These are phyloP conservation scores for Aureobasidium musti DNA, from an alignment of 2,329 filamentous ascomycete species.

Conservation along the genomic window DNA sequence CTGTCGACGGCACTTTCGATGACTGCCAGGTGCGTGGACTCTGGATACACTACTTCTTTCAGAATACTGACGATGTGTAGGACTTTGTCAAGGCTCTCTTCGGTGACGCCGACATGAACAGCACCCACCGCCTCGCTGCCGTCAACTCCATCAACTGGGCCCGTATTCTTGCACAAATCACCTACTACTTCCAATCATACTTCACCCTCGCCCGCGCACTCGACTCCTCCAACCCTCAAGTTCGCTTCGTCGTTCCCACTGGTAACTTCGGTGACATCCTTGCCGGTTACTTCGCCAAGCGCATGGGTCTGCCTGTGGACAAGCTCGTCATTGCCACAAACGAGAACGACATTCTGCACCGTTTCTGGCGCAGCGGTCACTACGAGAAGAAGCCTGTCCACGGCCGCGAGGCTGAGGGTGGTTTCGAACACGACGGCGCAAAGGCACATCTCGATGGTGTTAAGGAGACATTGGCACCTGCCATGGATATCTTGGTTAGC, in stretches of 20 bases:
- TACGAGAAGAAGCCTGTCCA: slow-evolving; percentile 81
- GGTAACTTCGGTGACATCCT: slow-evolving; percentile 97
- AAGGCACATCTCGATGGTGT: slow-evolving; percentile 70
- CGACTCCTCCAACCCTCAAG: slow-evolving; percentile 53
- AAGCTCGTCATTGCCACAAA: slow-evolving; percentile 94
- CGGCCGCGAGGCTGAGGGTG: slow-evolving; percentile 58
- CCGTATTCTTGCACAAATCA: slow-evolving; percentile 92
- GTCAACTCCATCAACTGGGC: slow-evolving; percentile 98
- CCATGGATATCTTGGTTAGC: slow-evolving; percentile 96
- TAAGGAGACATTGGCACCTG: slow-evolving; percentile 88
- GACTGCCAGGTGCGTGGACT: slow-evolving; percentile 73
- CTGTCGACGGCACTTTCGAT: slow-evolving; percentile 89
- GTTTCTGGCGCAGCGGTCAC: slow-evolving; percentile 86
- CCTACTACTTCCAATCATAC: slow-evolving; percentile 96
- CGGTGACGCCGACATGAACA: slow-evolving; percentile 80
- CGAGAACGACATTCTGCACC: slow-evolving; percentile 94
- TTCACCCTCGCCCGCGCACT: slow-evolving; percentile 72
- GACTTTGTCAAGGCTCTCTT: slow-evolving; percentile 95
- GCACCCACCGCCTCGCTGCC: slow-evolving; percentile 78
- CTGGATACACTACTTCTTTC: not conserved
- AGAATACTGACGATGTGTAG: slow-evolving; percentile 42
- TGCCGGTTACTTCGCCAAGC: slow-evolving; percentile 86
- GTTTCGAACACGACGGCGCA: slow-evolving; percentile 57
- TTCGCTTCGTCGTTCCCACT: slow-evolving; percentile 87
- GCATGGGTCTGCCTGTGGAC: slow-evolving; percentile 84